Conservation (phyloP, 768 basidiomycete species). For the Pulveroboletus sp. region DNA sequence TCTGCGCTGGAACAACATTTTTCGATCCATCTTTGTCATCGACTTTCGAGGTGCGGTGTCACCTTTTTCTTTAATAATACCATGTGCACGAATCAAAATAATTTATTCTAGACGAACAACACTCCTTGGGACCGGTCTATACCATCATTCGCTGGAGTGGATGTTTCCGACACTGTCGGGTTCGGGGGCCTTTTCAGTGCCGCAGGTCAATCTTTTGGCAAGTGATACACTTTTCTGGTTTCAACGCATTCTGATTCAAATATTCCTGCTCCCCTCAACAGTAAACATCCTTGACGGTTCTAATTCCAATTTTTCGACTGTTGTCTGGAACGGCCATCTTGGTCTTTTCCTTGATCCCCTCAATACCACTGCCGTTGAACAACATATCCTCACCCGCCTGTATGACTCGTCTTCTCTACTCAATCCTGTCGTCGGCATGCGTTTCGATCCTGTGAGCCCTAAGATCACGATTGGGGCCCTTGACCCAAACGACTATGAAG, state of each 20-base stretch:
- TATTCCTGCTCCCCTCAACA: not conserved
- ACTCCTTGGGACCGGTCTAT: slow-evolving; percentile 11
- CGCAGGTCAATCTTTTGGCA: slow-evolving; percentile 15
- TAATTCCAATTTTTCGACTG: not conserved
- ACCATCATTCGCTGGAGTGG: slow-evolving; percentile 17
- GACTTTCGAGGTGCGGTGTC: slow-evolving; percentile 21
- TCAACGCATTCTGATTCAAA: not conserved
- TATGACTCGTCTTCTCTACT: slow-evolving; percentile 23
- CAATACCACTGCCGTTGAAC: slow-evolving; percentile 7
- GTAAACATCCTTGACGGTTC: slow-evolving; percentile 26
- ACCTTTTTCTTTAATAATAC: no score
- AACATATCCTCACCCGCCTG: slow-evolving; percentile 18
- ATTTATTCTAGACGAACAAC: slow-evolving; percentile 13
- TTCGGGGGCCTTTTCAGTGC: slow-evolving; percentile 19
- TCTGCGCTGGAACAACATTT: slow-evolving; percentile 20
- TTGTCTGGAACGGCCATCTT: slow-evolving; percentile 21
- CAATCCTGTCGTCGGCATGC: slow-evolving; percentile 30
- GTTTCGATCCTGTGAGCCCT: slow-evolving; percentile 27
- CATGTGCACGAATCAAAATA: not conserved
- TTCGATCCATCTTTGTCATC: slow-evolving; percentile 25
- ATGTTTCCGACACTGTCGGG: slow-evolving; percentile 17
- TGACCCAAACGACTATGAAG: slow-evolving; percentile 30
- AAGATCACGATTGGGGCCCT: slow-evolving; percentile 32
- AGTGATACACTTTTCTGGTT: not conserved
- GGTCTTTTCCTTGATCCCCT: slow-evolving; percentile 26